Conservation (phyloP, 768 basidiomycete genomes). For the Leccinum longicurvipes region DNA sequence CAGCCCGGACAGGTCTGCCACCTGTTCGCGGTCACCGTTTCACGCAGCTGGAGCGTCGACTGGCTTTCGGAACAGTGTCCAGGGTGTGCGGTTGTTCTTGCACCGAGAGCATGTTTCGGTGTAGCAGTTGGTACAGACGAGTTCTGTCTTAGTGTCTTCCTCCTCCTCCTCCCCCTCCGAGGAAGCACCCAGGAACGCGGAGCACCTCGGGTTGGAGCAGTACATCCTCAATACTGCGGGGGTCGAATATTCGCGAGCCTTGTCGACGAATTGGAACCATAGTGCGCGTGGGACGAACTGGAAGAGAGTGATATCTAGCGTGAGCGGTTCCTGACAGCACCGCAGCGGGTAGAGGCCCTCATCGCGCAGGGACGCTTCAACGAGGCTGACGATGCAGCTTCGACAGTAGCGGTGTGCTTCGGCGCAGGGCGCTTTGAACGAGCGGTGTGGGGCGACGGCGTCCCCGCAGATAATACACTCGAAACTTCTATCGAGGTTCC, state of each 20-base stretch:
- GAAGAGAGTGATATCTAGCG: conserved; percentile 20
- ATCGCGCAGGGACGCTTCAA: conserved; percentile 41
- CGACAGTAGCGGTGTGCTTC: conserved; percentile 42
- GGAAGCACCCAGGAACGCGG: conserved; percentile 49
- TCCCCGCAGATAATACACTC: conserved; percentile 45
- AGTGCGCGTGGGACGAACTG: conserved; percentile 31
- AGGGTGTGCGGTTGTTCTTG: conserved; percentile 45
- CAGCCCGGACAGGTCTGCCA: conserved; percentile 70
- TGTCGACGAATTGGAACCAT: conserved; percentile 35
- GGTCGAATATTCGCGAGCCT: conserved; percentile 45
- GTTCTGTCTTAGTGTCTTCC: not conserved
- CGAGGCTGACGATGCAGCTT: conserved; percentile 41
- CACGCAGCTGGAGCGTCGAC: conserved; percentile 40
- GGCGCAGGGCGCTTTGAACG: conserved; percentile 41
- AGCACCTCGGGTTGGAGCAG: conserved; percentile 47
- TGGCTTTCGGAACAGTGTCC: conserved; percentile 42
- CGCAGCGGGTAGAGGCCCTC: conserved; percentile 51
- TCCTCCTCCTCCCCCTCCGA: not conserved
- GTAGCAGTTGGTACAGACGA: conserved; percentile 42
- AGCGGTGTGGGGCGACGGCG: conserved; percentile 12
- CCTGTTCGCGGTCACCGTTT: conserved; percentile 40
- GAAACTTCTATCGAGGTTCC: not conserved
- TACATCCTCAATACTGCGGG: conserved; percentile 46
- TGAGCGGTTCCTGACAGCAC: conserved; percentile 44
- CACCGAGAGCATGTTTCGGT: conserved; percentile 44